Conservation (phyloP, 108 stramenopile species). For the Fistulifera solaris region DNA sequence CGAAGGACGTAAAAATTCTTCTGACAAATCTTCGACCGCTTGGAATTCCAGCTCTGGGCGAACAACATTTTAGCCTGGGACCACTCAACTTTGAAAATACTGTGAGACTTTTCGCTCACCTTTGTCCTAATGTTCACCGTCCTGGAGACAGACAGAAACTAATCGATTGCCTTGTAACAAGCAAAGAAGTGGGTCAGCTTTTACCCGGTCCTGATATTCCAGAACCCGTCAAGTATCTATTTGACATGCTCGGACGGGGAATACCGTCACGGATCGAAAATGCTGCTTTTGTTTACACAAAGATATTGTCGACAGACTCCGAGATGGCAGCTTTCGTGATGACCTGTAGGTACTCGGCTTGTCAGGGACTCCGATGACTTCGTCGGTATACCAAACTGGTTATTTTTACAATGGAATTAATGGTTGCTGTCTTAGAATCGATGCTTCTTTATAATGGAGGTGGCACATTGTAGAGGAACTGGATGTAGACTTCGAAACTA, state of each 20-base stretch:
- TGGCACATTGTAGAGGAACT: no score
- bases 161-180: slow-evolving; percentile 20
- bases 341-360: no score
- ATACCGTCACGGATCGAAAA: slow-evolving; percentile 48
- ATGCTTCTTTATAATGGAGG: no score
- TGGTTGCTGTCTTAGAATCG: no score
- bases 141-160: slow-evolving; percentile 45
- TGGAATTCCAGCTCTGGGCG: slow-evolving; percentile 40
- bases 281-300: slow-evolving; percentile 17
- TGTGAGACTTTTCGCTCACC: slow-evolving; percentile 54
- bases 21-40: slow-evolving; percentile 34
- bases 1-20: slow-evolving; percentile 47
- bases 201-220: slow-evolving; percentile 19
- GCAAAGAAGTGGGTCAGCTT: slow-evolving; percentile 24
- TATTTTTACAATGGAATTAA: no score
- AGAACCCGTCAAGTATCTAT: slow-evolving; percentile 17
- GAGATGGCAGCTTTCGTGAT: no score
- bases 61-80: slow-evolving; percentile 43
- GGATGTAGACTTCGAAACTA: no score
- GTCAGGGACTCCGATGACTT: no score
- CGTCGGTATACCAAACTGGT: no score
- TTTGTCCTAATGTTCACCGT: slow-evolving; percentile 63
- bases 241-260: slow-evolving; percentile 39
- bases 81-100: slow-evolving; percentile 49
- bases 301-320: no score